Evolutionary conservation across 2,329 filamentous ascomycete species (phyloP).

Genomic region (Hyphodiscus sp.): DNA sequence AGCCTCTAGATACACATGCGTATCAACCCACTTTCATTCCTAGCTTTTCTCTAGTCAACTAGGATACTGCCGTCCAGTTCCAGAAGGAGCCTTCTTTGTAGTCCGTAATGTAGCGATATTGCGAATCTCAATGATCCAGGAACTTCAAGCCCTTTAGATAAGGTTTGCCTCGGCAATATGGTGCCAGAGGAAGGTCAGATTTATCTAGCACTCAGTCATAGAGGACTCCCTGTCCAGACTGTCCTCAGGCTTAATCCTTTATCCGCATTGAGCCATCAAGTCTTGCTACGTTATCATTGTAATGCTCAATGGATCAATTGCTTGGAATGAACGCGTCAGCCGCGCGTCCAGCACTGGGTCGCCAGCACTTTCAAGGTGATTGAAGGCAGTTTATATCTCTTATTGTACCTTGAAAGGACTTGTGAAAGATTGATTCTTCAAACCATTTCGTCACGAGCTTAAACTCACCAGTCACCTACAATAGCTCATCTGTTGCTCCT

Average conservation of each 20-base stretch:
- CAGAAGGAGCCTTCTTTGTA: background rate
- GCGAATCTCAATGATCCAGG: background rate
- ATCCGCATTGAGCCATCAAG: background rate
- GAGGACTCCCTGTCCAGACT: background rate
- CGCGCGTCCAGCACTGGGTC: background rate
- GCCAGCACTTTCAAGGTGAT: background rate
- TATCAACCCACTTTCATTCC: background rate
- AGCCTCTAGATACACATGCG: background rate
- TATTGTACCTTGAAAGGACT: no score
- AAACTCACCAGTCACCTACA: background rate
- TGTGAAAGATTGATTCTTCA: no score
- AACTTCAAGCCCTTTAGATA: background rate
- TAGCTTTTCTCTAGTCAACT: background rate
- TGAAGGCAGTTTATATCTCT: background rate
- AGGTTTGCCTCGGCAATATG: background rate
- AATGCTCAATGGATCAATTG: background rate
- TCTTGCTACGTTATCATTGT: background rate
- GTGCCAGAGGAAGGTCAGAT: background rate
- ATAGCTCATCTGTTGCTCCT: background rate
- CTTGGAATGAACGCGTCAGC: background rate
- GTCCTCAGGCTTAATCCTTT: background rate
- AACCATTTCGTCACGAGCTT: background rate
- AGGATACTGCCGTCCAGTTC: background rate
- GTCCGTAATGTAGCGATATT: background rate
- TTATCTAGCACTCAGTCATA: background rate